A percentile compares a stretch with the other conserved stretches of the same genome.
Evolutionary conservation across 441 rosid species (phyloP).

Genomic region (Adansonia gregorii): DNA sequence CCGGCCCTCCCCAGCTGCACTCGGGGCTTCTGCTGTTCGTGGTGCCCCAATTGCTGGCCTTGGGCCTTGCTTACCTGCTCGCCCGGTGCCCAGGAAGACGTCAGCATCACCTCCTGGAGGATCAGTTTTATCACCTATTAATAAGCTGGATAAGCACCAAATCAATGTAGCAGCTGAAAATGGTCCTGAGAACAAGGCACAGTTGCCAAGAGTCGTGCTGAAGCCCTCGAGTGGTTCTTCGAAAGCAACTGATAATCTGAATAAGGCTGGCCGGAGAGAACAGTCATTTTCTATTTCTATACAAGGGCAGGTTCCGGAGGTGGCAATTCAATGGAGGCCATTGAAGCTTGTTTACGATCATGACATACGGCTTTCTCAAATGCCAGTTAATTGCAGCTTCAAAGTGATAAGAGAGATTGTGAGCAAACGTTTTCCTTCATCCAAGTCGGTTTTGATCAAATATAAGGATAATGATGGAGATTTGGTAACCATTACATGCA

Average conservation of each 20-base stretch:
- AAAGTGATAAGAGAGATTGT: slow-evolving; percentile 75
- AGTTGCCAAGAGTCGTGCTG: slow-evolving; percentile 52
- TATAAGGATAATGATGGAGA: slow-evolving; percentile 89
- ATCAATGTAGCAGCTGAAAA: slow-evolving; percentile 45
- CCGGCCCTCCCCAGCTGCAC: slow-evolving; percentile 93
- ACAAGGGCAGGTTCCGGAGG: slow-evolving; percentile 39
- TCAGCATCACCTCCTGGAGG: slow-evolving; percentile 42
- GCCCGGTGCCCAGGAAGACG: slow-evolving; percentile 65
- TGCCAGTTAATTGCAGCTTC: slow-evolving; percentile 80
- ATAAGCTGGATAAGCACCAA: slow-evolving; percentile 53
- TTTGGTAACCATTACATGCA: slow-evolving; percentile 82
- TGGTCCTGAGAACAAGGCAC: slow-evolving; percentile 53
- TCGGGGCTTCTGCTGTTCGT: slow-evolving; percentile 94
- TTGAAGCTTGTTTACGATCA: slow-evolving; percentile 90
- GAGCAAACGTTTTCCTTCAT: slow-evolving; percentile 74
- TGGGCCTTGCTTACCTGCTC: slow-evolving; percentile 85
- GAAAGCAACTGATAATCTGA: slow-evolving; percentile 38
- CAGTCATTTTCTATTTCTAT: slow-evolving; percentile 35
- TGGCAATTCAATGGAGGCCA: slow-evolving; percentile 59
- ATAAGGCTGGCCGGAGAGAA: slow-evolving; percentile 40
- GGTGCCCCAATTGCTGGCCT: slow-evolving; percentile 92
- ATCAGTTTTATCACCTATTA: slow-evolving; percentile 39
- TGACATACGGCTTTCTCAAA: slow-evolving; percentile 79
- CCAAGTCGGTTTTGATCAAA: slow-evolving; percentile 81
- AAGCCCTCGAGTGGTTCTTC: slow-evolving; percentile 58